A percentile compares a stretch with the other conserved stretches of the same genome.
These are phyloP conservation scores for Bipolaris zeicola DNA, from an alignment of 2,329 filamentous ascomycete genomes.

Conservation along the genomic window DNA sequence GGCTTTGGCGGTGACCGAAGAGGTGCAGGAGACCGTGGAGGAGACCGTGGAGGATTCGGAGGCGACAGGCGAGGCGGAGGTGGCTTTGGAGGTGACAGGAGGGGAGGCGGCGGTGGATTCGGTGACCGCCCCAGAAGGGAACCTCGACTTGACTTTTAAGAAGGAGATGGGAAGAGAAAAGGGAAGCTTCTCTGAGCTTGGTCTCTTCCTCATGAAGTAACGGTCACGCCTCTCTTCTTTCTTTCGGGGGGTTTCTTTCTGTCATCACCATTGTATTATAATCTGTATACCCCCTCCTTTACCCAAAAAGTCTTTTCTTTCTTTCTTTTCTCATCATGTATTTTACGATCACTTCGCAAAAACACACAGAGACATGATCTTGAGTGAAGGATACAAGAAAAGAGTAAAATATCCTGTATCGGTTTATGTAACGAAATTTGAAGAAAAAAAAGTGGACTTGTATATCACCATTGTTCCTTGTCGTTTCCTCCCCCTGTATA, in stretches of 20 bases:
- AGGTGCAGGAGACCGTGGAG: constrained; percentile 20
- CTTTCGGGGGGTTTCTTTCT: not conserved
- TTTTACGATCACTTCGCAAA: not conserved
- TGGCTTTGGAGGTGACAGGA: constrained; percentile 12
- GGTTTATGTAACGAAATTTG: too few species aligned
- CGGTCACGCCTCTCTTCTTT: not conserved
- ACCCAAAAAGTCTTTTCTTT: not conserved
- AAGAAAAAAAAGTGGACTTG: too few species aligned
- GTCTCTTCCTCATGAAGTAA: not conserved
- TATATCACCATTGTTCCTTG: too few species aligned
- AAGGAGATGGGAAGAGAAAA: not conserved
- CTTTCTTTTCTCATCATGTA: not conserved
- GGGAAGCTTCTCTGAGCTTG: not conserved
- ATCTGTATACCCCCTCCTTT: constrained; percentile 7
- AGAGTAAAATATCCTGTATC: too few species aligned
- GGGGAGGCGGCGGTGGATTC: constrained; percentile 14
- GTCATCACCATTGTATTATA: constrained; percentile 5
- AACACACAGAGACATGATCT: too few species aligned
- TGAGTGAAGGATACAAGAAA: not conserved
- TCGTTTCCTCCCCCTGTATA: not conserved
- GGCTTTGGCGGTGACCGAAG: constrained; percentile 19
- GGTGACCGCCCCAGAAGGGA: constrained; percentile 21
- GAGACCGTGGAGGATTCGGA: constrained; percentile 7
- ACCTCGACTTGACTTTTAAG: constrained; percentile 15
- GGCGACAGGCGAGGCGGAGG: constrained; percentile 14